Conservation (phyloP, 164 flowering plant species). For the Vitis riparia region DNA sequence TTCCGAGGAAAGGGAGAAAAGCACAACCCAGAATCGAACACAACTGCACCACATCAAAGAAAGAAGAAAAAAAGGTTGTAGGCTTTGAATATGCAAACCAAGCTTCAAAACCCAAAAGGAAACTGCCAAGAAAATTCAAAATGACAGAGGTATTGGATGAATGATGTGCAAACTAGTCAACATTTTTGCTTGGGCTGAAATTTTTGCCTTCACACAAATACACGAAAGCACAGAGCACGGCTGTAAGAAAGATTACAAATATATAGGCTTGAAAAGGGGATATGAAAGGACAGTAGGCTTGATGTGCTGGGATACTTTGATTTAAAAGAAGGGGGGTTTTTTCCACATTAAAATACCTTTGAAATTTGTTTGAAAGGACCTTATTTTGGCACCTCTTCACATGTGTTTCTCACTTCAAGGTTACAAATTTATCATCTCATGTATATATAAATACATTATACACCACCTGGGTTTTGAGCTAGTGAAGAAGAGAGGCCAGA, state of each 20-base stretch:
- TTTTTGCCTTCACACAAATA: constrained; percentile 10
- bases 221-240: constrained; percentile 5
- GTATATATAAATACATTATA: no score
- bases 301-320: no score
- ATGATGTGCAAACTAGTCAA: not conserved
- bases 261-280: constrained; percentile 5
- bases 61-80: no score
- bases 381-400: no score
- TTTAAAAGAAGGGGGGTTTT: no score
- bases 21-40: not conserved
- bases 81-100: not conserved
- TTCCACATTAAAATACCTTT: no score
- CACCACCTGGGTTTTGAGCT: no score
- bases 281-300: not conserved
- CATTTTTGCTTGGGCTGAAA: not conserved
- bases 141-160: not conserved
- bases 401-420: no score
- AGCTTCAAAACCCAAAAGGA: not conserved
- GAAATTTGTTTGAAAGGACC: no score
- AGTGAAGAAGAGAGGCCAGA: no score
- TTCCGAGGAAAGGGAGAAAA: not conserved
- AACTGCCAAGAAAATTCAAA: not conserved
- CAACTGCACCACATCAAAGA: not conserved
- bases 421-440: no score
- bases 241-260: constrained; percentile 7